A percentile compares a stretch with the other conserved stretches of the same genome.
Evolutionary conservation across 2,329 filamentous ascomycete species (phyloP).

Genomic region (Fusarium napiforme): DNA sequence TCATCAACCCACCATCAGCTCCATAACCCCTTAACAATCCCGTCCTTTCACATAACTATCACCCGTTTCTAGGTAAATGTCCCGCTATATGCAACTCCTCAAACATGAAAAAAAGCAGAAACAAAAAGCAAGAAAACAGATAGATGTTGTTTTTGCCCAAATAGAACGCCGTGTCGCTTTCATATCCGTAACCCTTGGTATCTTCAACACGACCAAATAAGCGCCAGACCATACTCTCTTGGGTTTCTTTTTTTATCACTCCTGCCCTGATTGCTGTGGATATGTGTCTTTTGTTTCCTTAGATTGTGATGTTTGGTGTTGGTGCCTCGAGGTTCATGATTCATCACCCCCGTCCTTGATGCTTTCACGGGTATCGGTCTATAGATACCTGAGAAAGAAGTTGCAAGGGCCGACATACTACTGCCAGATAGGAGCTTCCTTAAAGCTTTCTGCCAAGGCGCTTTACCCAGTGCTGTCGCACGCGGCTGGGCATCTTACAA

Average conservation of each 20-base stretch:
- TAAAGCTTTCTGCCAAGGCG: constrained; percentile 47
- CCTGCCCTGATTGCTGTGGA: not conserved
- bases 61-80: not conserved
- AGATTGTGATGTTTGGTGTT: constrained; percentile 8
- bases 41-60: constrained; percentile 3
- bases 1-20: constrained; percentile 15
- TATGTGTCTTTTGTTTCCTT: constrained; percentile 6
- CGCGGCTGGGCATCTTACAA: constrained; percentile 66
- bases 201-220: constrained; percentile 40
- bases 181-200: constrained; percentile 40
- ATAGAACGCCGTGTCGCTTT: constrained; percentile 36
- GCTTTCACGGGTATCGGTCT: not conserved
- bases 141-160: constrained; percentile 28
- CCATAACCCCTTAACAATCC: not conserved
- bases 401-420: not conserved
- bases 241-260: not conserved
- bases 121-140: not conserved
- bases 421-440: constrained; percentile 49
- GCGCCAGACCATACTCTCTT: constrained; percentile 37
- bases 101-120: not conserved
- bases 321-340: not conserved
- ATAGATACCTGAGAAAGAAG: not conserved
- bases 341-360: not conserved
- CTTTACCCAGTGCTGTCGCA: constrained; percentile 68
- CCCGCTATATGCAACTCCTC: constrained; percentile 32